Evolutionary conservation across 2,329 filamentous ascomycete species (phyloP), one percentile per base, ranked within the genome.

Genomic region (Aspergillus oerlinghausenensis): DNA sequence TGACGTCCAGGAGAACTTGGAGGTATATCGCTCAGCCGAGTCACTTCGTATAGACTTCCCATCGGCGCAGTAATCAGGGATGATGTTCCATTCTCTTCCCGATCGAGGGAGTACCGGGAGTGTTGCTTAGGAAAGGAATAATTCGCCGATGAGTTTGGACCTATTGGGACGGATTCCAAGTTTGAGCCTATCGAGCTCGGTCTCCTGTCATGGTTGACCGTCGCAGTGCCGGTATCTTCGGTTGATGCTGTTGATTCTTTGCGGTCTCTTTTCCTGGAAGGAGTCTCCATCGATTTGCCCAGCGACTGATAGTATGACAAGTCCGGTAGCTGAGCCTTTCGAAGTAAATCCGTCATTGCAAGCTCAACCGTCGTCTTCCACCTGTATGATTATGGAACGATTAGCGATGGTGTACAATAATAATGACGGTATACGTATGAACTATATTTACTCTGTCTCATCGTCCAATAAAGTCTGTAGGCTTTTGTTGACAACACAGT

Each of bases 401-500:
- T 69, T 55, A 64, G 58, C 49, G 43, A 49, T 11, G 11, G 17
- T 9, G 10, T 23, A 51, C 50, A 8, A 19, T 50, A 8, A 19
- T 50, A 23, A 19, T 25, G 17, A 32, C 14, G n/a, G 32, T 19
- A 29, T 5, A 40, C 50, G 26, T 28, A 25, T 50, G 48, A 40
- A 19, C 51, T 47, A 47, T 50, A 60, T 72, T 63, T 74, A 77
- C 66, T 80, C 77, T 9, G 74, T 73, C 60, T 82, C 79, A 56
- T 80, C 77, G 52, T 75, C 72, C 23, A 82, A 72, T 63, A 82
- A 66, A 9, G 78, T 80, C 64, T 78, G 76, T 25, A 78, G 70
- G 57, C 78, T 81, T 58, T 81, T 82, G 63, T 82, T 82, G 51
- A 82, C 70, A 29, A 81, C 71, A 61, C 80, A 82, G 32, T 79